Conservation (phyloP, 1,139 yeast genomes). For the Suzukiozyma palmioleophila region DNA sequence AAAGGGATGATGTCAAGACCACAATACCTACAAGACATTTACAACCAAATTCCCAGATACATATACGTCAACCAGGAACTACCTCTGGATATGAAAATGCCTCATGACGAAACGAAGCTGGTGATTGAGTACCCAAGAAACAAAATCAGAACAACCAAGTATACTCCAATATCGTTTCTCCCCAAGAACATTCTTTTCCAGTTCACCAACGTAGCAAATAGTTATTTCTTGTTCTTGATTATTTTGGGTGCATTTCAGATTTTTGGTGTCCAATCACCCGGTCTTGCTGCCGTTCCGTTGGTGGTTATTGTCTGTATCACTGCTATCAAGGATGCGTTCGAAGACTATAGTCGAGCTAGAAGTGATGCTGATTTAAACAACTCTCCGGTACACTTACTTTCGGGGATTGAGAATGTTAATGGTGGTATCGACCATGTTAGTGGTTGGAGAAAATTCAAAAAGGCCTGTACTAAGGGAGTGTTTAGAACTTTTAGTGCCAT, state of each 20-base stretch:
- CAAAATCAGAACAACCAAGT: slow-evolving; percentile 93
- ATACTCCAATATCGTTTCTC: slow-evolving; percentile 82
- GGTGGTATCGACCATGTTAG: slow-evolving; percentile 59
- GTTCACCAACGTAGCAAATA: slow-evolving; percentile 85
- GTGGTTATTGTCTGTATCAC: slow-evolving; percentile 87
- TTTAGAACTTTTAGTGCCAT: slow-evolving; percentile 15
- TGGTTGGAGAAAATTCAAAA: slow-evolving; percentile 65
- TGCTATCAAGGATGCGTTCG: slow-evolving; percentile 89
- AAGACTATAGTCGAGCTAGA: slow-evolving; percentile 81
- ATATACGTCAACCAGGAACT: slow-evolving; percentile 35
- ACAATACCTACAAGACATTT: slow-evolving; percentile 30
- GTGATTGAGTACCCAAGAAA: slow-evolving; percentile 63
- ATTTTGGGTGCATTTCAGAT: slow-evolving; percentile 84
- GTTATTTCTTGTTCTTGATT: slow-evolving; percentile 76
- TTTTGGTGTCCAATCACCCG: slow-evolving; percentile 90
- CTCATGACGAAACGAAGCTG: slow-evolving; percentile 17
- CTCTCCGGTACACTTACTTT: slow-evolving; percentile 72
- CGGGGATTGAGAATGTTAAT: slow-evolving; percentile 70
- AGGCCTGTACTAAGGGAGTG: slow-evolving; percentile 24
- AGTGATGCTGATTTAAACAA: slow-evolving; percentile 85
- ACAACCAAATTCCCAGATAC: slow-evolving; percentile 31
- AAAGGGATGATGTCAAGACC: slow-evolving; percentile 35
- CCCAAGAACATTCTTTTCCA: slow-evolving; percentile 81
- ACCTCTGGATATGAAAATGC: slow-evolving; percentile 37
- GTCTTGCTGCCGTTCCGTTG: slow-evolving; percentile 87